Evolutionary conservation across 73 alveolate species (phyloP).

Genomic region (Uronychia setigera): DNA sequence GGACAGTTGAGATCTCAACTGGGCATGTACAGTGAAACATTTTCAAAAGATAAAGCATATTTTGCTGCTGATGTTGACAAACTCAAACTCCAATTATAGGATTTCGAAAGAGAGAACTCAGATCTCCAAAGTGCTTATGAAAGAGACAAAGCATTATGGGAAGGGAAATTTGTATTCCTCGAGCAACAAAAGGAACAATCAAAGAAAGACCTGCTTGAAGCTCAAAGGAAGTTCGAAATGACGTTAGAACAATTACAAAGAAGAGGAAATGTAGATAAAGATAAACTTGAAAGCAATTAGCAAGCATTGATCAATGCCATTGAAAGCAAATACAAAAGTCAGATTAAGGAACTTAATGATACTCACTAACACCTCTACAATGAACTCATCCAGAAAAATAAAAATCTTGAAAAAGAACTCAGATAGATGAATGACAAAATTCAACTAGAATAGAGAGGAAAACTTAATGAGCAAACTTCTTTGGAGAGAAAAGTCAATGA

Average conservation of each 20-base stretch:
- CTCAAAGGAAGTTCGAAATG: conserved; percentile 75
- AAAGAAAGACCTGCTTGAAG: conserved; percentile 73
- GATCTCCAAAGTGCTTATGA: conserved; percentile 74
- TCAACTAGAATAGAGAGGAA: conserved; percentile 59
- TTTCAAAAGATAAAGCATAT: conserved; percentile 10
- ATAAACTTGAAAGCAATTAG: conserved; percentile 66
- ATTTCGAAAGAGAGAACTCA: conserved; percentile 66
- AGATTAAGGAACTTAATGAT: conserved; percentile 89
- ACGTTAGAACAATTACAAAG: conserved; percentile 76
- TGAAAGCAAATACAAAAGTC: conserved; percentile 85
- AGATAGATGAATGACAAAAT: conserved; percentile 35
- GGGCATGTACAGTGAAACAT: conserved; percentile 7
- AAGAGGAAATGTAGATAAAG: conserved; percentile 26
- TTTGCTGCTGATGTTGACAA: conserved; percentile 73
- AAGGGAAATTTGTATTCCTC: conserved; percentile 77
- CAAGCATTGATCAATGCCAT: conserved; percentile 72
- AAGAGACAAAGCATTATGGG: conserved; percentile 85
- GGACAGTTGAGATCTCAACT: conserved; percentile 21
- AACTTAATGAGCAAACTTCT: conserved; percentile 63
- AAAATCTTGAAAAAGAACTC: conserved; percentile 51
- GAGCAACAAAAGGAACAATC: conserved; percentile 69
- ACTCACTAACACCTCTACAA: conserved; percentile 53
- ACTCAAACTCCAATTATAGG: conserved; percentile 54
- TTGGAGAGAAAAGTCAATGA: conserved; percentile 70
- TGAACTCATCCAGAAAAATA: conserved; percentile 48